Base-by-base conservation (phyloP, 2,329 filamentous ascomycete genomes). In the Fusarium devonianum region DNA sequence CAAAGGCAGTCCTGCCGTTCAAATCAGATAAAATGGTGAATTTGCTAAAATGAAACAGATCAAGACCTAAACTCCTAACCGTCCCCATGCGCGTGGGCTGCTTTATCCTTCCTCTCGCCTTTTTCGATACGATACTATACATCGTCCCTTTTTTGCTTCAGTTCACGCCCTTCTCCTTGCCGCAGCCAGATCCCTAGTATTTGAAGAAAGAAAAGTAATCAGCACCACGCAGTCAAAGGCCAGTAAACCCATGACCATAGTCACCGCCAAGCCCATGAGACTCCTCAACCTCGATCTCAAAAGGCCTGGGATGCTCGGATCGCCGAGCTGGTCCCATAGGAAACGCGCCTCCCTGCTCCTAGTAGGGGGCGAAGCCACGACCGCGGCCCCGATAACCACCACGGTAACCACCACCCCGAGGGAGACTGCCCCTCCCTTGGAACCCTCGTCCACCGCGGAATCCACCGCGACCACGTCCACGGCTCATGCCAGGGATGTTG, bases 401-500 rank as follows among this genome's bases (percentile, higher is more conserved):
- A 46, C 86, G 78, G 68, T 88, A 89, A 40, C 84, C 85, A 26
- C 82, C 69, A 32, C 67, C 64, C 14, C 67, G 62, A 36, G 67
- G 60, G 53, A 77, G 82, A 28, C 79, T 81, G 33, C 84, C 83
- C 34, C 83, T 75, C 7, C 82, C 78, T 47, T 72, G 72, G 45
- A 77, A 75, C 41, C 82, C 78, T 60, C 82, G 74, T 39, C 81
- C 76, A 11, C 79, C 73, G 61, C 55, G 55, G 40, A 40, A 56
- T 21, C 55, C 45, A 42, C 55, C 55, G 33, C 55, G 55, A 19
- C 54, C 85, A 40, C 90, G 80, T 19, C 92, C 91, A 58, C 93
- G 86, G 63, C 84, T 88, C 91, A 99, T 93, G 53, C 94, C 94
- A 2, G 94, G 94, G 42, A 99, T 79, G 71, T 99, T 99, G 64